phyloP scores from a whole-genome alignment of 805 yeast genomes.

The Candida krabiensis region DNA sequence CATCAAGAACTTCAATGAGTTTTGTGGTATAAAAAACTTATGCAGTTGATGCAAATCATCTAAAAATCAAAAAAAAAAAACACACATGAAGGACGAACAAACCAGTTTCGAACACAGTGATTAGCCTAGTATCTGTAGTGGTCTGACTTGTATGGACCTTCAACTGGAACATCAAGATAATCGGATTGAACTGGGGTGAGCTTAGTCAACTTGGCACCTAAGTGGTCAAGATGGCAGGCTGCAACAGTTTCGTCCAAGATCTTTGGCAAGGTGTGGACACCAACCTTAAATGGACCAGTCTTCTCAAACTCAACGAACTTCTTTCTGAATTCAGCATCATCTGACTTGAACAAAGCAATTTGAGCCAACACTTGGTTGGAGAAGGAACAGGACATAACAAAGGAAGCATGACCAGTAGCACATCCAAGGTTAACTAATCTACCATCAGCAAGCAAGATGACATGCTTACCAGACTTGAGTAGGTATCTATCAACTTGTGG shows the following conservation, averaged over 20 bases:
- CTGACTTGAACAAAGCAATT: conserved; percentile 92
- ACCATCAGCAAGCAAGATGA: conserved; percentile 97
- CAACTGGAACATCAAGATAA: conserved; percentile 85
- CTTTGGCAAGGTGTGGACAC: conserved; percentile 97
- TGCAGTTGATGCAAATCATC: conserved; percentile 34
- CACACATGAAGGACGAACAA: neutral
- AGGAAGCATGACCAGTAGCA: conserved; percentile 99
- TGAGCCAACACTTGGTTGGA: conserved; percentile 99
- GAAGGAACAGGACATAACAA: conserved; percentile 99
- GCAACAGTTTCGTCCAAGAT: conserved; percentile 98
- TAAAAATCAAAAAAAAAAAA: neutral
- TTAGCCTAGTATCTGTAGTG: conserved; percentile 87
- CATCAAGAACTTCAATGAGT: no score
- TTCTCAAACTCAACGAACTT: conserved; percentile 86
- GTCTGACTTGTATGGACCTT: conserved; percentile 98
- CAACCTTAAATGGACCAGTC: conserved; percentile 86
- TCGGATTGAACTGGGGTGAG: conserved; percentile 84
- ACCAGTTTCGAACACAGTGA: conserved; percentile 5
- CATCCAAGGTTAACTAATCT: conserved; percentile 99
- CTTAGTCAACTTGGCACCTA: conserved; percentile 82
- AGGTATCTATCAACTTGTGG: conserved; percentile 99
- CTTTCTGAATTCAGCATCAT: conserved; percentile 75
- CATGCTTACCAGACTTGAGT: conserved; percentile 85
- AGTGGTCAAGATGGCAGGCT: conserved; percentile 90
- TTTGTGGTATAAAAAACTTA: no score